Conservation (phyloP, 306 rosid genomes). For the Pyrus bretschneideri region DNA sequence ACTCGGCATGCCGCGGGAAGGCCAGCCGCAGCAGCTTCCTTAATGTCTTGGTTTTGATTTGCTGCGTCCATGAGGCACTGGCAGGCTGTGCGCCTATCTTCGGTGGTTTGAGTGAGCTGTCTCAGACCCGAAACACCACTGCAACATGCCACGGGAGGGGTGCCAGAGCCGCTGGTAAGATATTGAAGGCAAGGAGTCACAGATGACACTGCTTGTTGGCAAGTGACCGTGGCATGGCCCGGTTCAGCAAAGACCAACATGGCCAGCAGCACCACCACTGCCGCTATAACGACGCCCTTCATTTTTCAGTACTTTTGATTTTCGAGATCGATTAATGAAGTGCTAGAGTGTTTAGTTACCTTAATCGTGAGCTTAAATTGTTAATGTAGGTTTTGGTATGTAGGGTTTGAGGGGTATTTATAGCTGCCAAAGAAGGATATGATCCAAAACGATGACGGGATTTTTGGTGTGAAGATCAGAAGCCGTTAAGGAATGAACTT, state of each 20-base stretch:
- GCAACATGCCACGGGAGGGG: constrained; percentile 10
- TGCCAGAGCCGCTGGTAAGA: neutral
- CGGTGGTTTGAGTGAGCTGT: neutral
- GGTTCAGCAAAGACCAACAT: neutral
- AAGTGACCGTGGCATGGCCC: neutral
- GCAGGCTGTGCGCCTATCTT: constrained; percentile 15
- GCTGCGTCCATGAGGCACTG: constrained; percentile 14
- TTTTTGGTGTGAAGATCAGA: neutral
- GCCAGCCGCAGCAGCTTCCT: neutral
- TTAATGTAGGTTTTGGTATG: neutral
- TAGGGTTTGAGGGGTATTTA: neutral
- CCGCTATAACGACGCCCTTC: neutral
- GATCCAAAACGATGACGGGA: neutral
- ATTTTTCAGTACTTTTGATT: neutral
- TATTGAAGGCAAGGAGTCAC: constrained; percentile 11
- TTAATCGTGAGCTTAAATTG: neutral
- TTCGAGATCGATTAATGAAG: neutral
- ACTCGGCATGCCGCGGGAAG: constrained; percentile 21
- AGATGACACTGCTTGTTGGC: neutral
- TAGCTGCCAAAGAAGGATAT: neutral
- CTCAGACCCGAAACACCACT: neutral
- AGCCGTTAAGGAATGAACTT: neutral
- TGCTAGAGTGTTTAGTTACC: neutral
- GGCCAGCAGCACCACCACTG: neutral
- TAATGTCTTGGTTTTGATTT: neutral